Evolutionary conservation across 805 yeast species (phyloP), one percentile per base, ranked within the genome.

Genomic region (Zygosaccharomyces lentus): DNA sequence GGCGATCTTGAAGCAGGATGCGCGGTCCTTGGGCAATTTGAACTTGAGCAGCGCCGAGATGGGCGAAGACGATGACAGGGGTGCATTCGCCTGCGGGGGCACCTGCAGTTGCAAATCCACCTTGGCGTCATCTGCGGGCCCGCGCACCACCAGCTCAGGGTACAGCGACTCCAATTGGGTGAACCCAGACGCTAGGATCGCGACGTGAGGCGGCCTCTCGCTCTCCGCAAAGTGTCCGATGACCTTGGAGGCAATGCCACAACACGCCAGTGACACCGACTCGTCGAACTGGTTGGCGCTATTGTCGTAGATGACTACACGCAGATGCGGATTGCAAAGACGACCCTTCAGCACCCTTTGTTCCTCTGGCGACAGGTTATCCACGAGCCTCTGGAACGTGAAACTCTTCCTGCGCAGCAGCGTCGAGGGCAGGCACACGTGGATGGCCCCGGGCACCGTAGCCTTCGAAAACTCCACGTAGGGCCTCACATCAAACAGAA

Each of bases 371-470:
- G 87, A 78, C 41, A 84, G 65, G 25, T 86, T 81, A 41, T 76
- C 78, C 19, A 84, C 66, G 54, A 87, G 80, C 57, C 80, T 74
- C 38, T 68, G 69, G 46, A 90, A 69, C 2, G 81, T 80, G 57
- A 86, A 90, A 43, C 82, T 83, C 26, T 80, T 70, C 52, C 98
- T 75, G 61, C 82, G 85, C 51, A 90, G 68, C 34, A 90, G 70
- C 0, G 97, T 90, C n/a, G 96, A 84, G 1, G 98, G 97, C 10
- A 90, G 67, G 63, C 95, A 87, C 30, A 91, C 75, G 61, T 87
- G 87, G 37, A 87, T 70, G 0, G 97, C 77, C 34, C 75, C 70
- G 3, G 55, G 57, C 9, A 91, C 64, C 50, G 82, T 88, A 2
- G 73, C 59, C 48, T 72, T 75, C 35, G 81, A 74, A 60, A 70